Evolutionary conservation across 2,329 filamentous ascomycete species (phyloP).

Genomic region (Nannizziopsis barbatae): DNA sequence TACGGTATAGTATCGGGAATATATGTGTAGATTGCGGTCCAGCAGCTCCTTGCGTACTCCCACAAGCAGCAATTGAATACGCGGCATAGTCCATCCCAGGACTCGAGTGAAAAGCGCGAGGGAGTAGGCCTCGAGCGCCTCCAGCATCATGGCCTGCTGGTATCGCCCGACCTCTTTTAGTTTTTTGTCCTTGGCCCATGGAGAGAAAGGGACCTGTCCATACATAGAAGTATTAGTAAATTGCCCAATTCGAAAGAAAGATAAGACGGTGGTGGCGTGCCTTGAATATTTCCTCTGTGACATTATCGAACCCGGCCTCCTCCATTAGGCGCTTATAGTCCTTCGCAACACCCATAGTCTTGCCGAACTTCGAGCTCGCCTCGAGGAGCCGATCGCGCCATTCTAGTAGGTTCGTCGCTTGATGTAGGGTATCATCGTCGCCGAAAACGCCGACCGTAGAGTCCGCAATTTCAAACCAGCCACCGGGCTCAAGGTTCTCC

Average conservation of each 20-base stretch:
- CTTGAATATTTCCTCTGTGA: constrained; percentile 20
- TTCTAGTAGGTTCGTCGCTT: constrained; percentile 10
- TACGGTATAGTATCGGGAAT: constrained; percentile 9
- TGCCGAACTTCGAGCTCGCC: constrained; percentile 15
- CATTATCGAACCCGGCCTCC: constrained; percentile 21
- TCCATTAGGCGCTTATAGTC: constrained; percentile 15
- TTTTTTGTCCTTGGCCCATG: constrained; percentile 23
- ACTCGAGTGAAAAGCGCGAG: constrained; percentile 16
- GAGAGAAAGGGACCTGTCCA: constrained; percentile 16
- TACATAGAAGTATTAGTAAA: too few relatives aligned
- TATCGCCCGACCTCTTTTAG: constrained; percentile 19
- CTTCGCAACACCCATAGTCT: constrained; percentile 12
- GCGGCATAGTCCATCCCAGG: constrained; percentile 16
- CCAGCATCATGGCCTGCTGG: constrained; percentile 14
- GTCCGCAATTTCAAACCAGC: constrained; percentile 34
- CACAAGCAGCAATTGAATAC: constrained; percentile 9
- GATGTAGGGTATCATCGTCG: constrained; percentile 10
- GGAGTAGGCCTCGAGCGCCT: constrained; percentile 18
- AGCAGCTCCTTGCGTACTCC: constrained; percentile 9
- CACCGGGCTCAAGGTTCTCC: constrained; percentile 13
- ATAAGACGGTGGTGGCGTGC: neutral
- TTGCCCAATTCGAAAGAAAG: neutral
- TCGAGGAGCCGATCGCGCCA: constrained; percentile 9
- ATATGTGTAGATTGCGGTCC: constrained; percentile 11
- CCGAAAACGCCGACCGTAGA: constrained; percentile 7